phyloP scores from a whole-genome alignment of 371 early-diverging fungal species.

The Chytridium lagenaria region DNA sequence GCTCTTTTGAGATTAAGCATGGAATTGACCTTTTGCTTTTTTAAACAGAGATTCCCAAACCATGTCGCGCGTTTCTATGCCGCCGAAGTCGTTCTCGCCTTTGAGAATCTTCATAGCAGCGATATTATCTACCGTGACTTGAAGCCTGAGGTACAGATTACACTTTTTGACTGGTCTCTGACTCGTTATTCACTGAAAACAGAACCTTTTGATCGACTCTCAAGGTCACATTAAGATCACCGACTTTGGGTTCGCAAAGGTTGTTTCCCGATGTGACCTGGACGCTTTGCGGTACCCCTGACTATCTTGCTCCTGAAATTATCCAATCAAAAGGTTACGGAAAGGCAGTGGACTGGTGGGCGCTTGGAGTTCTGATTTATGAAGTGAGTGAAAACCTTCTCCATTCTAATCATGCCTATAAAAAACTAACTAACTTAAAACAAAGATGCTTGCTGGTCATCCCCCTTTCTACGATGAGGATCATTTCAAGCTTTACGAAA shows the following conservation, averaged over 20 bases:
- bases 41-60: slow-evolving; percentile 76
- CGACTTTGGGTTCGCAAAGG: slow-evolving; percentile 99
- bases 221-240: slow-evolving; percentile 98
- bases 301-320: slow-evolving; percentile 97
- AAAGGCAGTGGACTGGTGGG: slow-evolving; percentile 95
- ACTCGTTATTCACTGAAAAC: neutral
- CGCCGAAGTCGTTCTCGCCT: slow-evolving; percentile 69
- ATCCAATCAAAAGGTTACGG: slow-evolving; percentile 96
- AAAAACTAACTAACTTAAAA: slow-evolving; percentile 93
- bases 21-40: slow-evolving; percentile 23
- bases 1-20: no score
- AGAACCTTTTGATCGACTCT: slow-evolving; percentile 87
- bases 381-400: slow-evolving; percentile 63
- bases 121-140: slow-evolving; percentile 76
- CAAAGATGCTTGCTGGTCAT: slow-evolving; percentile 79
- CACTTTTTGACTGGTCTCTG: slow-evolving; percentile 25
- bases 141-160: slow-evolving; percentile 63
- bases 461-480: slow-evolving; percentile 98
- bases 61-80: slow-evolving; percentile 82
- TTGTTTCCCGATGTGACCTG: slow-evolving; percentile 93
- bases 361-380: slow-evolving; percentile 92
- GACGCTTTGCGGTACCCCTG: slow-evolving; percentile 99
- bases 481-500: slow-evolving; percentile 83
- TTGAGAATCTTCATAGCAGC: slow-evolving; percentile 67
- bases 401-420: slow-evolving; percentile 82